Evolutionary conservation across 495 filamentous ascomycete genomes (phyloP), one percentile per base, ranked within the genome.

Genomic region (Penicillium psychrofluorescens): DNA sequence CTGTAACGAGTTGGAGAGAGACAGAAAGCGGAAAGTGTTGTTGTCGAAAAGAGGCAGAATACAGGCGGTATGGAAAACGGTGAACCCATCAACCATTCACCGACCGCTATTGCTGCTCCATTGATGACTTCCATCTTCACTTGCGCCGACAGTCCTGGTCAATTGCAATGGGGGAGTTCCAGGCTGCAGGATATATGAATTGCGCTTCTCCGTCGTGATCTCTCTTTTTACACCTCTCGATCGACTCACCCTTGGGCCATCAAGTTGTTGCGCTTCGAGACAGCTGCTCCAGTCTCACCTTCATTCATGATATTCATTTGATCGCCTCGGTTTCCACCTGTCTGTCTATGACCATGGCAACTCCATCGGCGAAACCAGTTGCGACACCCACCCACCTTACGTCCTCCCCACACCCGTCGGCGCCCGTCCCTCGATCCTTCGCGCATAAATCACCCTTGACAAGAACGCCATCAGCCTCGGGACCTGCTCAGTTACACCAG

Each of bases 331-430:
- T 11, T 14, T 7, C 29, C 22, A 32, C 16, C 28, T 31, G 11
- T 7, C 28, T 14, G 29, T 9, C 2, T 40, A 35, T 35, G 13
- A 48, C 16, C 46, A 72, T 73, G 70, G 68, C 70, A 34, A 73
- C 70, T 29, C 70, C 70, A 8, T 71, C 67, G 14, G 68, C 66
- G 38, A 74, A 70, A 44, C 67, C 63, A 12, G 70, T 54, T 35
- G 59, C 70, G 30, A 74, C 70, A 32, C 70, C 70, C 12, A 71
- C 66, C n/a, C 62, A 74, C 46, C 56, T 71, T 32, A 69, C 63
- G 15, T 64, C 70, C 10, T 74, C 70, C 12, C 70, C 70, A 29
- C 67, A 62, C 38, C 68, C 67, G 7, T 56, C 66, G 7, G 58
- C 57, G n/a, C 56, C 64, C 38, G 61, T 71, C 50, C 50, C 61